Evolutionary conservation across 352 stramenopile species (phyloP).

Genomic region (Phytophthora palmivora): DNA sequence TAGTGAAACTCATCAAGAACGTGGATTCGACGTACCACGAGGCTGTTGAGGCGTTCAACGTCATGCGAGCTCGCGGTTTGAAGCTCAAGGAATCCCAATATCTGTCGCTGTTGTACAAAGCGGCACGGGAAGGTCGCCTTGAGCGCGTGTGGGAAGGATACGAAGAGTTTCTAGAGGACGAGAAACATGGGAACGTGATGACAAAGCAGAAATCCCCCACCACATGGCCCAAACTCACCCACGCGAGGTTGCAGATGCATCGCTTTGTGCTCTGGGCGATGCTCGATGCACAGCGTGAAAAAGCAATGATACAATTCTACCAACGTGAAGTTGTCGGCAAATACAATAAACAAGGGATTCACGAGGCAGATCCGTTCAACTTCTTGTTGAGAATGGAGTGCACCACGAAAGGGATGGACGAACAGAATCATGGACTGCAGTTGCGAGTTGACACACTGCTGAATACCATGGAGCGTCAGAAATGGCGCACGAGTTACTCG

Average conservation of each 20-base stretch:
- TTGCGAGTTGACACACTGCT: constrained; percentile 59
- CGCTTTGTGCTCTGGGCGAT: constrained; percentile 74
- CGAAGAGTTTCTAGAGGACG: constrained; percentile 44
- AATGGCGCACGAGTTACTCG: constrained; percentile 64
- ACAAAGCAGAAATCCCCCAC: constrained; percentile 24
- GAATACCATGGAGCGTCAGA: constrained; percentile 41
- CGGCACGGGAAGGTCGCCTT: constrained; percentile 44
- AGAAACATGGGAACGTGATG: constrained; percentile 35
- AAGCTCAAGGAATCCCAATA: constrained; percentile 52
- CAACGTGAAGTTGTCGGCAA: constrained; percentile 48
- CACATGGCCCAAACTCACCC: constrained; percentile 52
- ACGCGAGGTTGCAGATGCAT: constrained; percentile 61
- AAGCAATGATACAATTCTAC: constrained; percentile 51
- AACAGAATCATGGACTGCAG: constrained; percentile 38
- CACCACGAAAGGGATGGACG: constrained; percentile 46
- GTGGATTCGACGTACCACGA: constrained; percentile 26
- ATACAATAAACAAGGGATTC: constrained; percentile 50
- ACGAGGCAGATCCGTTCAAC: constrained; percentile 71
- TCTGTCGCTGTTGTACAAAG: constrained; percentile 72
- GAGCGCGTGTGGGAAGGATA: constrained; percentile 48
- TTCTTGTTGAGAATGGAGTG: constrained; percentile 75
- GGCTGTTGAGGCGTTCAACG: constrained; percentile 48
- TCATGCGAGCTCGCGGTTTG: constrained; percentile 16
- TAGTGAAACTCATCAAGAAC: constrained; percentile 16
- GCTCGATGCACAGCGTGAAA: constrained; percentile 39